phyloP scores from a whole-genome alignment of 1,139 yeast genomes.

The Sugiyamaella pinicola region DNA sequence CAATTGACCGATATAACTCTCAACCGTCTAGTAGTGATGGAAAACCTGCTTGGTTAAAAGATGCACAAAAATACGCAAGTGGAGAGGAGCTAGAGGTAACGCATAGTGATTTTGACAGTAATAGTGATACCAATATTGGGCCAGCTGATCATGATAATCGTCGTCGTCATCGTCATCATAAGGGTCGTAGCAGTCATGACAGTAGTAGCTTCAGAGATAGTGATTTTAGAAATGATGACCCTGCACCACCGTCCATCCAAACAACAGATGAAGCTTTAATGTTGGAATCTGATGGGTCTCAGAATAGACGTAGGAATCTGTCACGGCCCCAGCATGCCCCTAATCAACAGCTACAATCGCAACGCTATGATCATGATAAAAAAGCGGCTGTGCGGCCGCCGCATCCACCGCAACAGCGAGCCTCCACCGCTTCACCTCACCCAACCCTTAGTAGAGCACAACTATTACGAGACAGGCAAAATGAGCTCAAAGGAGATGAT shows the following conservation, averaged over 20 bases:
- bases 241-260: background rate
- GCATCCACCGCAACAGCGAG: background rate
- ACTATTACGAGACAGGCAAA: constrained; percentile 20
- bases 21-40: constrained; percentile 46
- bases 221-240: constrained; percentile 8
- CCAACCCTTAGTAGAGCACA: constrained; percentile 22
- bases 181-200: background rate
- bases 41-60: constrained; percentile 80
- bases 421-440: constrained; percentile 18
- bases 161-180: background rate
- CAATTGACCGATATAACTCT: constrained; percentile 61
- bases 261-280: constrained; percentile 24
- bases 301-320: constrained; percentile 10
- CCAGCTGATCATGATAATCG: background rate
- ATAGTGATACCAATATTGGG: constrained; percentile 1
- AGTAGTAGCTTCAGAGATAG: background rate
- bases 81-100: constrained; percentile 6
- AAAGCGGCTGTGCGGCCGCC: background rate
- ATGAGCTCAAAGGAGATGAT: constrained; percentile 31
- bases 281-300: constrained; percentile 22
- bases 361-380: background rate
- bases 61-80: constrained; percentile 29
- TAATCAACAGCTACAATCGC: constrained; percentile 5
- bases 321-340: background rate
- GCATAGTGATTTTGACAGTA: constrained; percentile 3